These are phyloP conservation scores for Fusarium albosuccineum DNA, from an alignment of 2,329 filamentous ascomycete genomes.

Conservation along the genomic window DNA sequence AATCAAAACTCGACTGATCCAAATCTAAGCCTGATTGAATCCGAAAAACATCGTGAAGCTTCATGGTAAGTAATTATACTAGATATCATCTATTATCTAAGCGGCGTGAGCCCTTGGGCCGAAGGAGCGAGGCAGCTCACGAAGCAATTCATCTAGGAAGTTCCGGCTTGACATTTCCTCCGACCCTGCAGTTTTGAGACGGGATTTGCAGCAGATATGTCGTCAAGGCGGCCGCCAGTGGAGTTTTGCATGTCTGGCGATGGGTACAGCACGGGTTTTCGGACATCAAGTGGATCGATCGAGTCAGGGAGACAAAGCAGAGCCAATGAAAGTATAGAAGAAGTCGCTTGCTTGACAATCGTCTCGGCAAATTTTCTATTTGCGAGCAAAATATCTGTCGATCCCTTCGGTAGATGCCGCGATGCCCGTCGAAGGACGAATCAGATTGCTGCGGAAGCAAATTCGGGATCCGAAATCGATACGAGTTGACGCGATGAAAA, in stretches of 20 bases:
- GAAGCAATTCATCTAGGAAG: not conserved
- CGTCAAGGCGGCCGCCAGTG: not conserved
- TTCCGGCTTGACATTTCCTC: not conserved
- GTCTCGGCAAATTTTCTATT: not conserved
- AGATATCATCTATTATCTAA: not conserved
- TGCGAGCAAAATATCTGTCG: not conserved
- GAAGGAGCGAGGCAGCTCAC: not conserved
- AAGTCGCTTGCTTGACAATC: not conserved
- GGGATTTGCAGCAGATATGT: not conserved
- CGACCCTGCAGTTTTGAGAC: not conserved
- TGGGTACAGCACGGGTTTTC: not conserved
- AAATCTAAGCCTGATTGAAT: not conserved
- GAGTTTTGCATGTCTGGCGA: not conserved
- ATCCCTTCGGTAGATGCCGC: conserved; percentile 1
- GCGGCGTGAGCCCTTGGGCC: not conserved
- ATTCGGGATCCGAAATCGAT: not conserved
- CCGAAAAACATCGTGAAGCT: not conserved
- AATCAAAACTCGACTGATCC: too few relatives aligned
- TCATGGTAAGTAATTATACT: not conserved
- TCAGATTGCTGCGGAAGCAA: not conserved
- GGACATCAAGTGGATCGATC: not conserved
- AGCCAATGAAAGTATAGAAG: not conserved
- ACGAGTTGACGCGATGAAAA: not conserved
- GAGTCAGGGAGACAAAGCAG: not conserved
- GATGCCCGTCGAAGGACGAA: not conserved